Base-by-base conservation (phyloP, 2,329 filamentous ascomycete genomes). In the Epichloe gansuensis region DNA sequence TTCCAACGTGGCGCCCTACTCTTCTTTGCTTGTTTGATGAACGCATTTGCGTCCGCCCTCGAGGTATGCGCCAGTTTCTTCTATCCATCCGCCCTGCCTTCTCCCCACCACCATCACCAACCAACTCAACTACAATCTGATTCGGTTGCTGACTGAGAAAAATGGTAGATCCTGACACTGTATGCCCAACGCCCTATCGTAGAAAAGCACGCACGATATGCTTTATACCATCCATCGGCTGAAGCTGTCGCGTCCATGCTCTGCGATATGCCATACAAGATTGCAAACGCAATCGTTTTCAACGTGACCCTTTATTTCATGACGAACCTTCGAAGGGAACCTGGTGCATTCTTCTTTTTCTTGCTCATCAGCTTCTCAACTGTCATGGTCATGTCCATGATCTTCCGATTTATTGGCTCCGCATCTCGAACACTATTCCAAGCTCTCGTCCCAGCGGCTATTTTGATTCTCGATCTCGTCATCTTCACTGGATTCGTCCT, bases 181-280 rank as follows among this genome's bases (percentile, higher is more conserved):
- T 96, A 93, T 64, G 81, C 87, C 2, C 90, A 95, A 77, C 85
- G 91, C 39, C 86, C 87, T 1, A 95, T 95, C 61, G 88, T 96
- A 55, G 89, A 95, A 65, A 95, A 95, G 66, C 91, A 96, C 61
- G 72, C 77, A 52, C 82, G 86, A 54, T 95, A 95, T 65, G 89
- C 90, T 17, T 76, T 95, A 17, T 95, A 95, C 62, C 91, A 95
- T 62, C 89, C 91, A 0, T 90, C 86, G 9, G 86, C 89, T 15
- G 90, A 96, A 74, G 88, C 89, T n/a, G 76, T 88, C 54, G 82
- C 87, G 0, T 93, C 87, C 9, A 93, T 95, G 85, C 69, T 95
- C 34, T 85, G 81, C 56, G 91, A 96, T 61, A 70, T 95, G 69
- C 91, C 91, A 0, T 88, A 88, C 68, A 95, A 70, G 59, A 68